phyloP scores from a whole-genome alignment of 1,139 yeast genomes.

The Arxiozyma bovina region DNA sequence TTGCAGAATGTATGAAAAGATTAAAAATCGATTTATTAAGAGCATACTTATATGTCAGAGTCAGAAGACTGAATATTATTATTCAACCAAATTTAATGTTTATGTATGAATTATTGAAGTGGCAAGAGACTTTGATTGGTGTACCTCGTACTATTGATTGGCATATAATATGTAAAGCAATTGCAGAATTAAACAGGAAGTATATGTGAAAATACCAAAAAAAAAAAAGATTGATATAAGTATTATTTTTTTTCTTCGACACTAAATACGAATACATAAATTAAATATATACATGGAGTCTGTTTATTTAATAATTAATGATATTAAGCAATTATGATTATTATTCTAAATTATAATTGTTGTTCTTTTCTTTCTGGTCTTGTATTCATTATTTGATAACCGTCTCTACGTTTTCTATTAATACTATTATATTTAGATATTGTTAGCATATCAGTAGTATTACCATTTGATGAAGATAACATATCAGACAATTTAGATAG shows the following conservation, averaged over 20 bases:
- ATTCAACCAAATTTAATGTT: slow-evolving; percentile 84
- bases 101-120: slow-evolving; percentile 74
- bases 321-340: background rate
- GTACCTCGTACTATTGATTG: slow-evolving; percentile 48
- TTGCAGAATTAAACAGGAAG: slow-evolving; percentile 56
- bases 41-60: slow-evolving; percentile 75
- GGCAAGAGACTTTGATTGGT: slow-evolving; percentile 46
- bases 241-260: background rate
- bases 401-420: background rate
- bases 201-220: slow-evolving; percentile 22
- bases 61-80: slow-evolving; percentile 74
- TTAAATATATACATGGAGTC: background rate
- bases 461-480: background rate
- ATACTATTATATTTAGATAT: background rate
- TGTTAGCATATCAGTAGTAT: background rate
- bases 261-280: background rate
- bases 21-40: slow-evolving; percentile 54
- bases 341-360: background rate
- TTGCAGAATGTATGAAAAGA: slow-evolving; percentile 81
- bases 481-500: background rate
- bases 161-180: slow-evolving; percentile 83
- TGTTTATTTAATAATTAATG: background rate
- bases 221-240: background rate
- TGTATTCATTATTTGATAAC: background rate
- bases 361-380: slow-evolving; percentile 1